Conservation (phyloP, 306 rosid genomes). For the Corylus americana region DNA sequence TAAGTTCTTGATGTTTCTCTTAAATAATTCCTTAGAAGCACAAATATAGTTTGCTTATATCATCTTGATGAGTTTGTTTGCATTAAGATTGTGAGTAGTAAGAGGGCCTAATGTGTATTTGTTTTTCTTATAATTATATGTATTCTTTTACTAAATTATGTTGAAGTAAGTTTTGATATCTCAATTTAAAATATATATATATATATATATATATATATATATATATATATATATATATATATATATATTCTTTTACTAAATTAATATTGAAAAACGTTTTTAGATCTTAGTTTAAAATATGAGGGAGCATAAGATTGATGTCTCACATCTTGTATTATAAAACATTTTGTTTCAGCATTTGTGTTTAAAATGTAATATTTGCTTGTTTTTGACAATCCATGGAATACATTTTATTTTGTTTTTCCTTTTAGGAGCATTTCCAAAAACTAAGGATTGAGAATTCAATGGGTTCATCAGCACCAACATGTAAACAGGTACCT, state of each 20-base stretch:
- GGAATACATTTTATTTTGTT: neutral
- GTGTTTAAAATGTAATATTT: conserved; percentile 2
- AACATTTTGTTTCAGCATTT: neutral
- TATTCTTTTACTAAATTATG: neutral
- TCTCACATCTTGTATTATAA: neutral
- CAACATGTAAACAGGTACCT: conserved; percentile 82
- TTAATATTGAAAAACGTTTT: too few species aligned
- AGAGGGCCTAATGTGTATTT: neutral
- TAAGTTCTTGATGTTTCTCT: too few species aligned
- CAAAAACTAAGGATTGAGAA: conserved; percentile 71
- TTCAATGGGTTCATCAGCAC: conserved; percentile 79
- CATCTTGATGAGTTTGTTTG: neutral
- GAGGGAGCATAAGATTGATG: neutral
- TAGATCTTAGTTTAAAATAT: neutral
- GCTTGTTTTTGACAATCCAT: neutral
- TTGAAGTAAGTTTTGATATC: neutral
- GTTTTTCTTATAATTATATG: neutral
- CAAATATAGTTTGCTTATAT: neutral
- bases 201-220: too few species aligned
- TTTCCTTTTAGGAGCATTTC: conserved; percentile 75
- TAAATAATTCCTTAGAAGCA: neutral
- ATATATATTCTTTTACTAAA: too few species aligned
- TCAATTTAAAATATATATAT: neutral
- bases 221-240: too few species aligned
- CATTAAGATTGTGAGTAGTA: neutral